Conservation (phyloP, 805 yeast species). For the Suhomyces sp. region DNA sequence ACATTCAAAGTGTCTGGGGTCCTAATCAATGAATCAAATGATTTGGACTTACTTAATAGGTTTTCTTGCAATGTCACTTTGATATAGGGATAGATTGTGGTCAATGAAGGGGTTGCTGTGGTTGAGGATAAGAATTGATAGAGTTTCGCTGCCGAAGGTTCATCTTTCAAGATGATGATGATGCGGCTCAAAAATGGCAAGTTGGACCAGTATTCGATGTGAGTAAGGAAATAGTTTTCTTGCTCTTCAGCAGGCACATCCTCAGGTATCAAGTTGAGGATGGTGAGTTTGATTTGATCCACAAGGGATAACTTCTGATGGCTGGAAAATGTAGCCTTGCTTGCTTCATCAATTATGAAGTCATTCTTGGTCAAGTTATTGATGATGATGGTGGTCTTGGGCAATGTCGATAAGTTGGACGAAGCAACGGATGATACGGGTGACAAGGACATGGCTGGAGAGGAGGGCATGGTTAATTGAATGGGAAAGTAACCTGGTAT, state of each 20-base stretch:
- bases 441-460: slow-evolving; percentile 2
- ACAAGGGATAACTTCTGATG: slow-evolving; percentile 26
- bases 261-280: slow-evolving; percentile 24
- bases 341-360: slow-evolving; percentile 20
- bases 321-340: slow-evolving; percentile 3
- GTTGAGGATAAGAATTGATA: slow-evolving; percentile 19
- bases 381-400: slow-evolving; percentile 34
- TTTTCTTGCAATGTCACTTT: slow-evolving; percentile 39
- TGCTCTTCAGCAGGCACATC: slow-evolving; percentile 10
- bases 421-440: not conserved
- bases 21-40: slow-evolving; percentile 18
- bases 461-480: no score
- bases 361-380: slow-evolving; percentile 32
- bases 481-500: no score
- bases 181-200: slow-evolving; percentile 38
- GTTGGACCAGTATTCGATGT: slow-evolving; percentile 37
- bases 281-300: slow-evolving; percentile 33
- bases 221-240: slow-evolving; percentile 23
- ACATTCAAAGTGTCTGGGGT: slow-evolving; percentile 21
- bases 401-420: slow-evolving; percentile 1
- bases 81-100: slow-evolving; percentile 14
- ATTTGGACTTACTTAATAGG: slow-evolving; percentile 33
- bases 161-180: slow-evolving; percentile 37
- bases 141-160: slow-evolving; percentile 25
- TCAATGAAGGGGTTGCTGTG: slow-evolving; percentile 3